phyloP scores from a whole-genome alignment of 2,329 filamentous ascomycete species.

The Penicillium olsonii region DNA sequence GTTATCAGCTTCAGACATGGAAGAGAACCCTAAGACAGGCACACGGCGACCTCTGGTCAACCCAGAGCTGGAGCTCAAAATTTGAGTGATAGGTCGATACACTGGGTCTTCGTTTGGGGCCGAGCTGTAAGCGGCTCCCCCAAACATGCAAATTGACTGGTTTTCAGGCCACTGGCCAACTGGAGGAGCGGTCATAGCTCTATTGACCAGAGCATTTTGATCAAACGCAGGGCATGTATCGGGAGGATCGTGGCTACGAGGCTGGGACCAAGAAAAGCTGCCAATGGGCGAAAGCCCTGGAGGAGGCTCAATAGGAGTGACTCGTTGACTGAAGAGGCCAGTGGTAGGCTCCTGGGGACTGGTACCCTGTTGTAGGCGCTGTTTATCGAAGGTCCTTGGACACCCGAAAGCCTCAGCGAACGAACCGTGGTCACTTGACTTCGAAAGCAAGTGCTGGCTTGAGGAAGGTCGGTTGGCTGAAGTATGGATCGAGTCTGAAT shows the following conservation, averaged over 20 bases:
- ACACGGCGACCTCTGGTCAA: not conserved
- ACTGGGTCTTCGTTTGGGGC: not conserved
- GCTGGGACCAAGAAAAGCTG: not conserved
- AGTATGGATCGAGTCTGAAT: no score
- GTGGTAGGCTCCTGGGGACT: not conserved
- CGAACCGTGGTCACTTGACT: no score
- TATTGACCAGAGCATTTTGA: not conserved
- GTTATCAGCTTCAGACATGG: not conserved
- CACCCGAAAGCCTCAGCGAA: no score
- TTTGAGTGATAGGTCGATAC: not conserved
- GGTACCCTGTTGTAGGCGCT: no score
- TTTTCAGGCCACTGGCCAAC: no score
- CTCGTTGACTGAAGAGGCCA: not conserved
- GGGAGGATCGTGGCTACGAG: not conserved
- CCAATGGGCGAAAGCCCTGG: not conserved
- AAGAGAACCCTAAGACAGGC: not conserved
- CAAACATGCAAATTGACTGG: no score
- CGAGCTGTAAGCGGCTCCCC: no score
- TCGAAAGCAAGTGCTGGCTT: no score
- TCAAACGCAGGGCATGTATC: not conserved
- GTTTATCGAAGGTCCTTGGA: no score
- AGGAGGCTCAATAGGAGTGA: not conserved
- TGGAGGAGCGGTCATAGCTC: no score
- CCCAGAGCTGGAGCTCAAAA: not conserved
- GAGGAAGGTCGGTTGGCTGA: no score